These are phyloP conservation scores for Gyromitra esculenta DNA, from an alignment of 2,329 filamentous ascomycete genomes.

Conservation along the genomic window DNA sequence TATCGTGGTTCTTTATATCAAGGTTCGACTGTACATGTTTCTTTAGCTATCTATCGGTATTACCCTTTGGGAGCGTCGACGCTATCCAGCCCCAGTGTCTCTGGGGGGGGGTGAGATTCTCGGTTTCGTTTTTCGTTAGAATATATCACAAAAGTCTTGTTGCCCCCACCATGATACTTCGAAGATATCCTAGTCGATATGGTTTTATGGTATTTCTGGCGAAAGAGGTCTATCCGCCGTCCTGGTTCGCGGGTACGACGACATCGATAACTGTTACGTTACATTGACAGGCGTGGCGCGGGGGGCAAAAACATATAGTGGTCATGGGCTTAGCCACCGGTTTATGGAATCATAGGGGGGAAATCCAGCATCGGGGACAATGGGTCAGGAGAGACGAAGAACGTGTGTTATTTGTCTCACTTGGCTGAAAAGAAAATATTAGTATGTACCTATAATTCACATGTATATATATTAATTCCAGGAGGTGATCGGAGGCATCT, in stretches of 20 bases:
- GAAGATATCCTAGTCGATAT: slow-evolving; percentile 35
- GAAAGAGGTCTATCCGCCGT: slow-evolving; percentile 48
- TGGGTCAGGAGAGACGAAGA: neutral
- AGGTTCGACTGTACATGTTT: neutral
- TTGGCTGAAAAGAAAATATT: neutral
- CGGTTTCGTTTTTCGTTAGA: slow-evolving; percentile 19
- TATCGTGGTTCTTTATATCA: too few species aligned
- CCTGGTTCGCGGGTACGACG: slow-evolving; percentile 35
- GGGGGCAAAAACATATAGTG: slow-evolving; percentile 13
- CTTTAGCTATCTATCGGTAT: neutral
- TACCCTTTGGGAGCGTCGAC: slow-evolving; percentile 4
- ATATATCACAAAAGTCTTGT: slow-evolving; percentile 31
- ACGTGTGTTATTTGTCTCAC: slow-evolving; percentile 26
- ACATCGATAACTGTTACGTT: slow-evolving; percentile 28
- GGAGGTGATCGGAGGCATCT: slow-evolving; percentile 5
- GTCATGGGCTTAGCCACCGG: slow-evolving; percentile 11
- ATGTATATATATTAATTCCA: slow-evolving; percentile 31
- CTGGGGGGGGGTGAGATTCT: neutral
- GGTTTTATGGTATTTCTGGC: slow-evolving; percentile 25
- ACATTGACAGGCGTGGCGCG: slow-evolving; percentile 33
- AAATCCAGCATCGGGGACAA: slow-evolving; percentile 32
- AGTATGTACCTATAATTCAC: slow-evolving; percentile 21
- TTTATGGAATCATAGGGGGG: neutral
- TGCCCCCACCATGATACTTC: slow-evolving; percentile 30
- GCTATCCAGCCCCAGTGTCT: neutral